Conservation (phyloP, 2,329 filamentous ascomycete species). For the Colletotrichum sp. region DNA sequence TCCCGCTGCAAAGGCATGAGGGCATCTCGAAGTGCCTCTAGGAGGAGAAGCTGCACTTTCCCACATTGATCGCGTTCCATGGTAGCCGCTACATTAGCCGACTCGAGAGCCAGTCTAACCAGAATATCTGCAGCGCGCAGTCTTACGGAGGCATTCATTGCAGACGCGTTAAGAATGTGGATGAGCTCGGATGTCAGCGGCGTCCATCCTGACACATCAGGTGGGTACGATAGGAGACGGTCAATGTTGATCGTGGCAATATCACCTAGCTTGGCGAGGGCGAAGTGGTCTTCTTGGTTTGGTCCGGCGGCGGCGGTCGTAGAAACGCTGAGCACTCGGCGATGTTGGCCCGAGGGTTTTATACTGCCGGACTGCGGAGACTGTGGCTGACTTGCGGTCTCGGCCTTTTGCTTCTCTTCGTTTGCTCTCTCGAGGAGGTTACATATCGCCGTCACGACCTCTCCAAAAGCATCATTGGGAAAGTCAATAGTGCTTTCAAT, state of each 20-base stretch:
- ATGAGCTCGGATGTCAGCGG: constrained; percentile 65
- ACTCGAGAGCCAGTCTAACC: constrained; percentile 61
- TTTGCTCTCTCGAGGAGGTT: constrained; percentile 61
- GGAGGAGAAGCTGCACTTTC: constrained; percentile 73
- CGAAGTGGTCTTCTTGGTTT: constrained; percentile 69
- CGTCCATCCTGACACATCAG: constrained; percentile 77
- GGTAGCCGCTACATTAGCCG: constrained; percentile 59
- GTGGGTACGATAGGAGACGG: constrained; percentile 71
- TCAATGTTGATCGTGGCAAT: constrained; percentile 77
- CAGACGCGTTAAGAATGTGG: constrained; percentile 50
- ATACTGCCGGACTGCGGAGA: constrained; percentile 37
- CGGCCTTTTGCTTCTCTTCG: constrained; percentile 29
- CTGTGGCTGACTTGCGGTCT: constrained; percentile 37
- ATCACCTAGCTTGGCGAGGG: constrained; percentile 76
- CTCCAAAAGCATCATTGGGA: constrained; percentile 79
- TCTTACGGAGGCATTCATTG: constrained; percentile 57
- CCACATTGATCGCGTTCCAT: constrained; percentile 57
- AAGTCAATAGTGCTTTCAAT: constrained; percentile 94
- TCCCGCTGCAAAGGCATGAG: constrained; percentile 62
- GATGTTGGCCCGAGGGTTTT: constrained; percentile 43
- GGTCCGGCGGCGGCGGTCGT: constrained; percentile 50
- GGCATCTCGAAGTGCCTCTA: constrained; percentile 69
- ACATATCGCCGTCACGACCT: constrained; percentile 79
- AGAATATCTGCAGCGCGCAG: constrained; percentile 69
- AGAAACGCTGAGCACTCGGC: constrained; percentile 54